Percentiles rank a stretch among this genome's conserved stretches.
Conservation (phyloP, 1,284 basidiomycete genomes). For the Ceratobasidium papillatum region DNA sequence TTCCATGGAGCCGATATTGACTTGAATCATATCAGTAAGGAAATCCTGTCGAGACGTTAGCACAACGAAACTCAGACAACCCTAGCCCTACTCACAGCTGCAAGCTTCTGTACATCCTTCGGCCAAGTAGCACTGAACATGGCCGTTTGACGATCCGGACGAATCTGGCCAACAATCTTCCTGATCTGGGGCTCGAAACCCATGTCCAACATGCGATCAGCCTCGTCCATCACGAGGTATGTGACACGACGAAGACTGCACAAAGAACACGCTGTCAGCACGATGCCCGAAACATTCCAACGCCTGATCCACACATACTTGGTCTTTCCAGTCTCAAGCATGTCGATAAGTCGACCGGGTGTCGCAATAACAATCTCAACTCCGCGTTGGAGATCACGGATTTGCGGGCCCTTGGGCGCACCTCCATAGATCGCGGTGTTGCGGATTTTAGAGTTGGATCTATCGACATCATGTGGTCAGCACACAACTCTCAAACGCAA, state of each 20-base stretch:
- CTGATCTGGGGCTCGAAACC: slow-evolving; percentile 99
- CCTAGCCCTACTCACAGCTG: slow-evolving; percentile 63
- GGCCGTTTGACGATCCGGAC: slow-evolving; percentile 93
- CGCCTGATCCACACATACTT: slow-evolving; percentile 57
- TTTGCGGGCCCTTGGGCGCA: slow-evolving; percentile 98
- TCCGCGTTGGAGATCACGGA: slow-evolving; percentile 95
- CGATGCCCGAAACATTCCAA: background rate
- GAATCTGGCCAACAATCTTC: slow-evolving; percentile 96
- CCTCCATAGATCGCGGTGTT: slow-evolving; percentile 99
- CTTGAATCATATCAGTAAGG: slow-evolving; percentile 94
- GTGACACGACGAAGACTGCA: slow-evolving; percentile 83
- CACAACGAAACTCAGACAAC: slow-evolving; percentile 21
- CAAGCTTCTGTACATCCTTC: slow-evolving; percentile 98
- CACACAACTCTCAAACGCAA: slow-evolving; percentile 1
- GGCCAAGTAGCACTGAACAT: slow-evolving; percentile 99
- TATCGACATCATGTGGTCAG: slow-evolving; percentile 48
- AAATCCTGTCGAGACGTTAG: slow-evolving; percentile 74
- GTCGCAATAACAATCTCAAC: slow-evolving; percentile 97
- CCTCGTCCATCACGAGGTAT: slow-evolving; percentile 99
- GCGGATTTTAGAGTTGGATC: slow-evolving; percentile 92
- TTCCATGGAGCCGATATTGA: slow-evolving; percentile 99
- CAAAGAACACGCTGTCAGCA: background rate
- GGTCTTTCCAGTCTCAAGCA: slow-evolving; percentile 95
- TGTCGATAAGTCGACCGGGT: slow-evolving; percentile 89
- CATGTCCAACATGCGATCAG: slow-evolving; percentile 98